phyloP scores from a whole-genome alignment of 2,329 filamentous ascomycete genomes.

The Penicillium corylophilum region DNA sequence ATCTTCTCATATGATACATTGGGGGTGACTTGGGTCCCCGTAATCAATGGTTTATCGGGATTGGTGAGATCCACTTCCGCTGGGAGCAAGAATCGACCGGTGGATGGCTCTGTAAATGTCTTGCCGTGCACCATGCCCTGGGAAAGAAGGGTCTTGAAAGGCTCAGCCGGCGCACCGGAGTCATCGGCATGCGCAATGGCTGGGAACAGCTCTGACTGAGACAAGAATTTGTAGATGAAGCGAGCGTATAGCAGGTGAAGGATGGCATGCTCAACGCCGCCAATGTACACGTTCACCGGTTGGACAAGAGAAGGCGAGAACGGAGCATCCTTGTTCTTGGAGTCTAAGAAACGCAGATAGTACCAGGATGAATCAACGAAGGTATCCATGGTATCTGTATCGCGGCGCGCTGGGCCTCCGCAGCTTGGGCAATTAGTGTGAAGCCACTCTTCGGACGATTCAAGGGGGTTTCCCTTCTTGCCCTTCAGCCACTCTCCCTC shows the following conservation, averaged over 20 bases:
- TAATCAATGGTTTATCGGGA: slow-evolving; percentile 59
- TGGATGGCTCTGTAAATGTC: slow-evolving; percentile 73
- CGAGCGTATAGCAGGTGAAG: slow-evolving; percentile 84
- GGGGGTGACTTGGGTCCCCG: slow-evolving; percentile 58
- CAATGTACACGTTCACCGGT: slow-evolving; percentile 84
- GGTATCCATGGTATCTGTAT: slow-evolving; percentile 95
- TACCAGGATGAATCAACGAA: slow-evolving; percentile 97
- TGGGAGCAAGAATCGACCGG: slow-evolving; percentile 72
- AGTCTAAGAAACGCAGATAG: slow-evolving; percentile 75
- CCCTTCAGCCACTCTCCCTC: slow-evolving; percentile 66
- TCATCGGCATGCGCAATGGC: slow-evolving; percentile 37
- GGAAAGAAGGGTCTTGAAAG: slow-evolving; percentile 77
- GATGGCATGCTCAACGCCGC: slow-evolving; percentile 87
- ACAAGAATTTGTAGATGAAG: slow-evolving; percentile 86
- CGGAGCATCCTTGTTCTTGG: slow-evolving; percentile 60
- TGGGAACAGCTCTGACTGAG: slow-evolving; percentile 48
- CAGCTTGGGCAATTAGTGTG: slow-evolving; percentile 73
- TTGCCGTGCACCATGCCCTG: slow-evolving; percentile 93
- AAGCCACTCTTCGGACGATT: slow-evolving; percentile 69
- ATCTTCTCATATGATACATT: slow-evolving; percentile 80
- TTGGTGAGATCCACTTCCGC: slow-evolving; percentile 68
- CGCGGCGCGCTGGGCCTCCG: slow-evolving; percentile 66
- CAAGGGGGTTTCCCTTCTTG: slow-evolving; percentile 74
- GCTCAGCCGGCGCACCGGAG: slow-evolving; percentile 57
- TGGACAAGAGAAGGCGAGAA: slow-evolving; percentile 61